Base-by-base conservation (phyloP, 495 filamentous ascomycete species). In the Niebla homalea region DNA sequence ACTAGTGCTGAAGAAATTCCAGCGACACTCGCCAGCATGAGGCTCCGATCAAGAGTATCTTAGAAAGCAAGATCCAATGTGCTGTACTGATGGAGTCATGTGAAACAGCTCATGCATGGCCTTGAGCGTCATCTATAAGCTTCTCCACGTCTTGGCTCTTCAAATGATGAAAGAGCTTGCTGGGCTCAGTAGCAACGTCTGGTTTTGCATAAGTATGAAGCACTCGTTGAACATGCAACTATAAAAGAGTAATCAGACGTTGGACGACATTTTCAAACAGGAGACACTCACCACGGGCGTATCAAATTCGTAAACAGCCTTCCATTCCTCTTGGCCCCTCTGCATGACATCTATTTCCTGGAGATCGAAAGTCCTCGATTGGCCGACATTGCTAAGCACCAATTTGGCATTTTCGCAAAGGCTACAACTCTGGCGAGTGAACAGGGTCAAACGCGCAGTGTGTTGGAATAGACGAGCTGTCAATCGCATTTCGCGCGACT, bases 121-220 rank as follows among this genome's bases (percentile, higher is more conserved):
- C 67, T 54, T 79, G 84, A 12, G 71, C 80, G 23, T 73, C 66
- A 44, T 87, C 74, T 67, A 95, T 87, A 52, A 85, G 71, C 16
- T 68, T 67, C 56, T 81, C 70, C 1, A 95, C 76, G 53, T 93
- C 72, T 20, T 78, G 72, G 42, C 77, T 68, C 3, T 77, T 83
- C 62, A 86, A 88, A 37, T 84, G 75, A 67, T 95, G 89, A 77
- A 94, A 93, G 25, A 94, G 67, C 61, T 93, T 92, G 51, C 75
- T 66, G 2, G 81, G 76, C 53, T 81, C 74, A 8, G 77, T 75
- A 15, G 70, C 72, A 0, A 73, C 70, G 25, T 69, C 67, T 3
- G 72, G 67, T 36, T 69, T 61, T 8, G 49, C 26, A 29, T 36
- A 64, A 49, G 14, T 67, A 60, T 60, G 74, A 53, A 65, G 60